Conservation (phyloP, 2,329 filamentous ascomycete species). For the Pseudopyricularia cyperi region DNA sequence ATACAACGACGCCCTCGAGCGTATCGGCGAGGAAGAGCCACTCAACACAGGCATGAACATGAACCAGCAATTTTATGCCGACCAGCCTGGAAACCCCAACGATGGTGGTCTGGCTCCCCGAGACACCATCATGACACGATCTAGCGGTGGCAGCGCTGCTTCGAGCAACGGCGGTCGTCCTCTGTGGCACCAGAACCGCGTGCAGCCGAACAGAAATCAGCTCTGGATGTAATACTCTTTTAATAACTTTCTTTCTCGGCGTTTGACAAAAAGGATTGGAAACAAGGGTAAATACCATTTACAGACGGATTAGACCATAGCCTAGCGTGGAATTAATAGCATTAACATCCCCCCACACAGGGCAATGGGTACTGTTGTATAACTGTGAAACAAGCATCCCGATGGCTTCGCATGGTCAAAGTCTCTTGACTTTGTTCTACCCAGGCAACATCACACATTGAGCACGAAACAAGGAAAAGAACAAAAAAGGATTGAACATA, state of each 20-base stretch:
- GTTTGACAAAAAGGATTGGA: background rate
- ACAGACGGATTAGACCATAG: background rate
- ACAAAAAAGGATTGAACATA: background rate
- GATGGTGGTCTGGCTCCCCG: conserved; percentile 4
- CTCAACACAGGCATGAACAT: conserved; percentile 11
- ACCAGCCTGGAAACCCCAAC: conserved; percentile 3
- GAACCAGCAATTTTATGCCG: background rate
- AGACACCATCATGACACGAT: background rate
- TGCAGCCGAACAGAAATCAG: conserved; percentile 28
- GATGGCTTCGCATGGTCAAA: no score
- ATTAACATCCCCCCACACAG: background rate
- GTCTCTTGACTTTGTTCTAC: no score
- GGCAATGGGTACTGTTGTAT: no score
- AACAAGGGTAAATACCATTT: background rate
- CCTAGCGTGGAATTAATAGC: background rate
- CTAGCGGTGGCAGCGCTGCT: background rate
- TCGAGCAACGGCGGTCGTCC: conserved; percentile 15
- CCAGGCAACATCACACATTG: no score
- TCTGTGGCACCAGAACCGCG: conserved; percentile 41
- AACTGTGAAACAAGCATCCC: no score
- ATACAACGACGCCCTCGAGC: conserved; percentile 25
- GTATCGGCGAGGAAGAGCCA: conserved; percentile 23
- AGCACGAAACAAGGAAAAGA: background rate
- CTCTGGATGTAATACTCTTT: conserved; percentile 26
- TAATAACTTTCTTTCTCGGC: background rate